Evolutionary conservation across 495 filamentous ascomycete species (phyloP), one percentile per base, ranked within the genome.

Genomic region (Podospora didyma): DNA sequence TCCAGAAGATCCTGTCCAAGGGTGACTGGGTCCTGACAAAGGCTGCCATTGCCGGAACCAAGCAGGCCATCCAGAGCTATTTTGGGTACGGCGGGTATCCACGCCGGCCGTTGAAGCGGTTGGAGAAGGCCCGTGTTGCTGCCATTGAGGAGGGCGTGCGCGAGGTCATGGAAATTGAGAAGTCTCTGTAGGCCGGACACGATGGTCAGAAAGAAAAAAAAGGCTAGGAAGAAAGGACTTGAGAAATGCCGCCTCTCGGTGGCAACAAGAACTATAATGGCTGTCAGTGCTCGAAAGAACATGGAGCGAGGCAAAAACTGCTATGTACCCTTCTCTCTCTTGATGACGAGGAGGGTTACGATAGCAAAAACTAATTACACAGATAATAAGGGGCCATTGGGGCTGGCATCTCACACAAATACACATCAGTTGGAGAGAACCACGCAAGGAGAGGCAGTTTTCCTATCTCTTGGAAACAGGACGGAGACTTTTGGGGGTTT

Each of bases 11-110:
- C 3, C 78, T 96, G 51, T 85, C 84, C 51, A 83, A 79, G 66
- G 88, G 86, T 23, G 90, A 96, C 62, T 96, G 90, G 90, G 84
- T 90, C 37, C 75, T 95, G 31, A 93, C 89, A 50, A 94, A 92
- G 78, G 77, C 88, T 6, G 88, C 89, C 41, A 91, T 95, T 61
- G 87, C 90, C 3, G 90, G 90, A 9, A 94, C 90, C 34, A 95
- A 96, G 79, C 79, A 80, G 61, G 90, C 89, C 20, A 88, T 96
- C 58, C 86, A 93, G 75, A 82, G 74, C 46, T 92, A 90, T 68
- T 93, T 84, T 67, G 90, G 90, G 37, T 96, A 95, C 67, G 90
- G 90, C 26, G 90, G 90, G 1, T 86, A 80, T 66, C 89, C 89
- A 12, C 78, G 90, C 22, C 77, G 83, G 48, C 90, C 90, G 53